Percentiles rank a stretch among this genome's conserved stretches.
phyloP scores from a whole-genome alignment of 164 flowering plant species.

The Tinospora cordifolia region DNA sequence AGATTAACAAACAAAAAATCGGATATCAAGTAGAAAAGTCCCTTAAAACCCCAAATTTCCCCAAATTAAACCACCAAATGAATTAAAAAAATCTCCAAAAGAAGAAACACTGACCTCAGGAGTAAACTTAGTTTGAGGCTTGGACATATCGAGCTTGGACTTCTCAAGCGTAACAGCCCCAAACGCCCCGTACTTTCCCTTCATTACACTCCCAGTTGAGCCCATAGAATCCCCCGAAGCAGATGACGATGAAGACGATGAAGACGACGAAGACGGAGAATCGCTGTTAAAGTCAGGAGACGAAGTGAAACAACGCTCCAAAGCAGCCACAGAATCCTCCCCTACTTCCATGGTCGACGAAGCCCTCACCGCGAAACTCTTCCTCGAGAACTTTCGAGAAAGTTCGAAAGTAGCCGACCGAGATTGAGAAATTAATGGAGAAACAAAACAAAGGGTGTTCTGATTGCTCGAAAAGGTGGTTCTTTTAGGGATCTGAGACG shows the following conservation, averaged over 20 bases:
- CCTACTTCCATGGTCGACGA: conserved; percentile 32
- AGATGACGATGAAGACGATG: not conserved
- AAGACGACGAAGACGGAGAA: not conserved
- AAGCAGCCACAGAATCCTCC: not conserved
- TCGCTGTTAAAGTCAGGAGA: not conserved
- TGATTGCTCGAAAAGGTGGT: not conserved
- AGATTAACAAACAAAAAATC: too few species aligned
- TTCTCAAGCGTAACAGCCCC: conserved; percentile 80
- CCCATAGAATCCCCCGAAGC: not conserved
- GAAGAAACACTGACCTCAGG: conserved; percentile 54
- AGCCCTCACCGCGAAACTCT: conserved; percentile 13
- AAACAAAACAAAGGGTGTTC: not conserved
- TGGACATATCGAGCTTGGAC: conserved; percentile 64
- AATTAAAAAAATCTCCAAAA: not conserved
- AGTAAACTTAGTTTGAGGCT: conserved; percentile 39
- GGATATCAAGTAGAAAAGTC: not conserved
- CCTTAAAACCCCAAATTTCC: not conserved
- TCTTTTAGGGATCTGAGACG: not conserved
- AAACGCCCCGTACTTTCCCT: conserved; percentile 54
- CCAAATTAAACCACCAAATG: not conserved
- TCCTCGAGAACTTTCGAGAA: conserved; percentile 17
- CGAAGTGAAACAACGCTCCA: not conserved
- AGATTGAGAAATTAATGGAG: not conserved
- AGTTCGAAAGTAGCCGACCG: not conserved
- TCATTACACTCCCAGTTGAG: conserved; percentile 40